Evolutionary conservation across 1,284 basidiomycete genomes (phyloP), one percentile per base, ranked within the genome.

Genomic region (Cryptococcus neoformans): DNA sequence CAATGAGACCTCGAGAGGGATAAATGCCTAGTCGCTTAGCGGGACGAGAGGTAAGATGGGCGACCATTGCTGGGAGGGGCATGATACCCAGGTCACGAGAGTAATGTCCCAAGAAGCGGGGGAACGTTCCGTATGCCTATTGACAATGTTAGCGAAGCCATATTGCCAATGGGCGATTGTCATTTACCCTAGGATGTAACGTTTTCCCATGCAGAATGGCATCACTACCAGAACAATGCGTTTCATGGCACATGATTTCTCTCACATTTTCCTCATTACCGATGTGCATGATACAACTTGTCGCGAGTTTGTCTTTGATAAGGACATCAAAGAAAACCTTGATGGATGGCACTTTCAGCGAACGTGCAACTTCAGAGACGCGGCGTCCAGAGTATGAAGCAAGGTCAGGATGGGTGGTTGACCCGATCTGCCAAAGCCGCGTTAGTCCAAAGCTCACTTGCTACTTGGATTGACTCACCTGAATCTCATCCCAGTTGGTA

Each of bases 221-320:
- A 65, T 77, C 75, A 42, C 63, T 68, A 9, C 74, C 74, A 3
- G 61, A 57, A 55, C 67, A 70, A 54, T 76, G 74, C 36, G 62
- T 66, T 28, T 58, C 55, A 57, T 76, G 73, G 42, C 54, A 42
- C 72, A 77, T 72, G 46, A 77, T 76, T 36, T 38, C 28, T 51
- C 59, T 63, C 12, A 77, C 75, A 56, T 77, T 77, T 52, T 73
- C 72, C 57, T 77, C 75, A 54, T 77, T 66, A 3, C 75, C 75
- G 6, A 72, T 67, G 55, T 77, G 75, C 68, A 76, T 70, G 45
- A 77, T 46, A 48, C 67, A 72, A 35, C 66, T 68, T 0, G 75
- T 77, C 3, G 66, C 64, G 3, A 77, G 62, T 21, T 56, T 51
- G 55, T 77, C 75, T 54, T 68, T 68, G n/a, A 56, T 11, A 14